These are phyloP conservation scores for maize (Zea mays) DNA, from an alignment of 176 grass and related monocot species.

Conservation along the genomic window DNA sequence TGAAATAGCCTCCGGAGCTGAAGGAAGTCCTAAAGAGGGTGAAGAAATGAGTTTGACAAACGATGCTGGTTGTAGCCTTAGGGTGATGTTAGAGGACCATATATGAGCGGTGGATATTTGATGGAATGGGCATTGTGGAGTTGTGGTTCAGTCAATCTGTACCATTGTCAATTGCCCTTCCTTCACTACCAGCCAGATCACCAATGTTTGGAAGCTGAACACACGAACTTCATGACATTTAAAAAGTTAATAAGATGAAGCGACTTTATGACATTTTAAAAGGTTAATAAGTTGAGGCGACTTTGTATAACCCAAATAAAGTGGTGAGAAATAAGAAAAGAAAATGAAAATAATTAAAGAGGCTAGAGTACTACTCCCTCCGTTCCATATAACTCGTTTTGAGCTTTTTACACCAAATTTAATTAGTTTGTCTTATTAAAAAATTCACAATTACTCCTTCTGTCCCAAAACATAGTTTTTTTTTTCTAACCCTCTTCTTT, in stretches of 20 bases:
- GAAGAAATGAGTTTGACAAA: constrained; percentile 47
- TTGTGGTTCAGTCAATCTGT: constrained; percentile 4
- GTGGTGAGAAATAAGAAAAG: too few relatives aligned
- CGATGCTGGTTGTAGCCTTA: constrained; percentile 53
- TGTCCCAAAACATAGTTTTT: too few relatives aligned
- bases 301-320: constrained; percentile 3
- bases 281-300: not conserved
- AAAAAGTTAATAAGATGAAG: constrained; percentile 23
- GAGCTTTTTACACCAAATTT: too few relatives aligned
- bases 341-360: too few relatives aligned
- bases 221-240: constrained; percentile 15
- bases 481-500: too few relatives aligned
- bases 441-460: too few relatives aligned
- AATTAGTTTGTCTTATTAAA: too few relatives aligned
- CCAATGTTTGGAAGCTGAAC: constrained; percentile 7
- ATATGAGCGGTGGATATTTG: constrained; percentile 9
- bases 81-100: constrained; percentile 31
- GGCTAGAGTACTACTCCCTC: too few relatives aligned
- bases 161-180: not conserved
- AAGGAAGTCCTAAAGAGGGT: constrained; percentile 48
- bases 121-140: constrained; percentile 12
- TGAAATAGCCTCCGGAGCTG: constrained; percentile 37
- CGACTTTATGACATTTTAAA: too few relatives aligned
- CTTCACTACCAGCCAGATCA: constrained; percentile 19
- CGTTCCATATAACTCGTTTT: too few relatives aligned